Evolutionary conservation across 2,329 filamentous ascomycete species (phyloP).

Genomic region (Fusarium chuoi): DNA sequence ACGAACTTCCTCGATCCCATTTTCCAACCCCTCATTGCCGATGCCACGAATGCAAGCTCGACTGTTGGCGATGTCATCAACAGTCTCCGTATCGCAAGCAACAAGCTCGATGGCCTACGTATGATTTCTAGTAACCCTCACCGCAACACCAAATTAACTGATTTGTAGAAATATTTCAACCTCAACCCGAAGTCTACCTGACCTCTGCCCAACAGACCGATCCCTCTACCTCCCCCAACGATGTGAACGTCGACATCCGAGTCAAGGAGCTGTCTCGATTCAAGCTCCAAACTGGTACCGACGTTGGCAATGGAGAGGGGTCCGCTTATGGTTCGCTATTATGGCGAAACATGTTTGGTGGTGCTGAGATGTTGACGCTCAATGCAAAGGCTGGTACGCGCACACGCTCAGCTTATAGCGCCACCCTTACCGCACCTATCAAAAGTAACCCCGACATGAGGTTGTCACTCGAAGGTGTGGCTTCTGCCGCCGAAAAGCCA

Average conservation of each 20-base stretch:
- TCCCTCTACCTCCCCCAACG: slow-evolving; percentile 75
- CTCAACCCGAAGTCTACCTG: slow-evolving; percentile 83
- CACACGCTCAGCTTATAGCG: slow-evolving; percentile 91
- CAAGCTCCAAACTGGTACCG: slow-evolving; percentile 92
- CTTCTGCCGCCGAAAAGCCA: slow-evolving; percentile 85
- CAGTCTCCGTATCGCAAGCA: slow-evolving; percentile 75
- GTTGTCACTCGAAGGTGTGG: slow-evolving; percentile 81
- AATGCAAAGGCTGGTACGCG: slow-evolving; percentile 91
- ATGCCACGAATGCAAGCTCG: slow-evolving; percentile 72
- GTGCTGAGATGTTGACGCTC: slow-evolving; percentile 87
- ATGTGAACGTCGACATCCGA: slow-evolving; percentile 85
- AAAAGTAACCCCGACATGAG: slow-evolving; percentile 84
- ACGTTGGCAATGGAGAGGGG: slow-evolving; percentile 92
- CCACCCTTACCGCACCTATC: slow-evolving; percentile 84
- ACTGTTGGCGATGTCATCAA: slow-evolving; percentile 83
- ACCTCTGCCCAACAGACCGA: slow-evolving; percentile 78
- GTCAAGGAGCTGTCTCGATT: slow-evolving; percentile 85
- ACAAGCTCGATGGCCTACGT: slow-evolving; percentile 85
- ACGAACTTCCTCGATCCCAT: slow-evolving; percentile 83
- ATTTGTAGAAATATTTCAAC: slow-evolving; percentile 81
- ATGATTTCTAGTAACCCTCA: slow-evolving; percentile 43
- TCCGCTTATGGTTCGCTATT: slow-evolving; percentile 90
- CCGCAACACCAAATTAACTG: slow-evolving; percentile 37
- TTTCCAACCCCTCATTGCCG: slow-evolving; percentile 79
- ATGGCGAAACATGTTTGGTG: slow-evolving; percentile 92